A percentile compares a stretch with the other conserved stretches of the same genome.
Conservation (phyloP, 1,139 yeast species). For the Scheffersomyces stambukii region DNA sequence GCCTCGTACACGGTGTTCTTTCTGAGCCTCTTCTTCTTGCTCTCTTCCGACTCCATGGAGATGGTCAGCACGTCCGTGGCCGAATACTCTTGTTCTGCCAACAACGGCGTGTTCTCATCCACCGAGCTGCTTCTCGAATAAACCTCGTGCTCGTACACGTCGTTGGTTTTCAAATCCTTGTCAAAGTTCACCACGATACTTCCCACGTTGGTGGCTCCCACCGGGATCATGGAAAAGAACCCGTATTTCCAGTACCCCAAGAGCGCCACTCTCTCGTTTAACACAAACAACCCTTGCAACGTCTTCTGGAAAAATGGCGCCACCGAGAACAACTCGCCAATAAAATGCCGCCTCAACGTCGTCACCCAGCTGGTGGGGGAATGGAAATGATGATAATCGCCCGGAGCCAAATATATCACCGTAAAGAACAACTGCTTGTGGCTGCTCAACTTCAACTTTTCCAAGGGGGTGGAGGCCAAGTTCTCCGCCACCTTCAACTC, state of each 20-base stretch:
- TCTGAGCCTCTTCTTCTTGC: slow-evolving; percentile 31
- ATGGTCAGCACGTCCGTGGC: slow-evolving; percentile 13
- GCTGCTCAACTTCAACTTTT: slow-evolving; percentile 20
- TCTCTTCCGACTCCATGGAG: slow-evolving; percentile 12
- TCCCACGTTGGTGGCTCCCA: slow-evolving; percentile 98
- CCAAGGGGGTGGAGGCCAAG: slow-evolving; percentile 35
- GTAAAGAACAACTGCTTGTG: slow-evolving; percentile 75
- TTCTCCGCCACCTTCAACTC: slow-evolving; percentile 42
- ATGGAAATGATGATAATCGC: slow-evolving; percentile 96
- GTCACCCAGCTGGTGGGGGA: slow-evolving; percentile 97
- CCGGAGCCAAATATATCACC: slow-evolving; percentile 95
- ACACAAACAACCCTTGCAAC: slow-evolving; percentile 78
- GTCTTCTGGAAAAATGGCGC: slow-evolving; percentile 95
- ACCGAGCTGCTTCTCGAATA: slow-evolving; percentile 16
- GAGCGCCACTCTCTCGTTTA: slow-evolving; percentile 93
- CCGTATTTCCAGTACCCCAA: slow-evolving; percentile 97
- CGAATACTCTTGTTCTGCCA: slow-evolving; percentile 13
- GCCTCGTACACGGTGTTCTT: slow-evolving; percentile 93
- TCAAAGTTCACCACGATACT: slow-evolving; percentile 90
- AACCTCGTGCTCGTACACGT: slow-evolving; percentile 53
- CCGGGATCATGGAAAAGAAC: slow-evolving; percentile 97
- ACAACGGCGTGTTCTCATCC: slow-evolving; percentile 33
- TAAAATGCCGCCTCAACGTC: slow-evolving; percentile 88
- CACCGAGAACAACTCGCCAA: slow-evolving; percentile 92
- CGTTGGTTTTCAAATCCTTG: slow-evolving; percentile 83